These are phyloP conservation scores for Lentinula novae-zelandiae DNA, from an alignment of 1,284 basidiomycete species.

Conservation along the genomic window DNA sequence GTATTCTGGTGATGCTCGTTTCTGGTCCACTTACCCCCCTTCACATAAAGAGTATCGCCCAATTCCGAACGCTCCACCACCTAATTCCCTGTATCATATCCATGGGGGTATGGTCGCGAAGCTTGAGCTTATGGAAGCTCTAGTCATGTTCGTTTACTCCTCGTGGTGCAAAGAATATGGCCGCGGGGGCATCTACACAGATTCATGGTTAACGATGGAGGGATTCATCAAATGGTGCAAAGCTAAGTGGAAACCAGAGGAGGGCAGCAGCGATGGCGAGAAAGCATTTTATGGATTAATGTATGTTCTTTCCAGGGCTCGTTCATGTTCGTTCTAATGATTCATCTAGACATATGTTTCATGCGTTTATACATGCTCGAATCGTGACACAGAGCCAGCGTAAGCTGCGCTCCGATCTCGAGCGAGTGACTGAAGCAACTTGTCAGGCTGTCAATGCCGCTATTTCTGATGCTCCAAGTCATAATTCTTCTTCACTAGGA, in stretches of 20 bases:
- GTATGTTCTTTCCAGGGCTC: slow-evolving; percentile 42
- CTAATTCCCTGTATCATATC: slow-evolving; percentile 65
- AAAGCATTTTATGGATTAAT: slow-evolving; percentile 72
- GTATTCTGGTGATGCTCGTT: slow-evolving; percentile 71
- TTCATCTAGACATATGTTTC: slow-evolving; percentile 61
- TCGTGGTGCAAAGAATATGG: slow-evolving; percentile 66
- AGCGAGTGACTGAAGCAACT: slow-evolving; percentile 32
- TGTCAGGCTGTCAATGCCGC: slow-evolving; percentile 41
- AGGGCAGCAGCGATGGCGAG: slow-evolving; percentile 62
- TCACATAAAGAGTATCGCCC: slow-evolving; percentile 61
- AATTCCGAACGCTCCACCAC: slow-evolving; percentile 55
- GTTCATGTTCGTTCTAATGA: not conserved
- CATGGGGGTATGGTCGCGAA: slow-evolving; percentile 66
- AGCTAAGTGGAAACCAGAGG: slow-evolving; percentile 60
- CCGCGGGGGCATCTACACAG: slow-evolving; percentile 43
- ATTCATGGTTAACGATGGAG: slow-evolving; percentile 61
- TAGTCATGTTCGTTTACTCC: slow-evolving; percentile 70
- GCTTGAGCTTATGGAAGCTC: slow-evolving; percentile 69
- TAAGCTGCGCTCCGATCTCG: slow-evolving; percentile 41
- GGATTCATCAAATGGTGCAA: slow-evolving; percentile 65
- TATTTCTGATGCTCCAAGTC: slow-evolving; percentile 30
- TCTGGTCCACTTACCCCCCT: slow-evolving; percentile 66
- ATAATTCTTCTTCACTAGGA: slow-evolving; percentile 32
- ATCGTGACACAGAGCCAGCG: slow-evolving; percentile 42
- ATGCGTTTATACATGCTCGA: slow-evolving; percentile 63